Base-by-base conservation (phyloP, 2,329 filamentous ascomycete species). In the Fusarium redolens region DNA sequence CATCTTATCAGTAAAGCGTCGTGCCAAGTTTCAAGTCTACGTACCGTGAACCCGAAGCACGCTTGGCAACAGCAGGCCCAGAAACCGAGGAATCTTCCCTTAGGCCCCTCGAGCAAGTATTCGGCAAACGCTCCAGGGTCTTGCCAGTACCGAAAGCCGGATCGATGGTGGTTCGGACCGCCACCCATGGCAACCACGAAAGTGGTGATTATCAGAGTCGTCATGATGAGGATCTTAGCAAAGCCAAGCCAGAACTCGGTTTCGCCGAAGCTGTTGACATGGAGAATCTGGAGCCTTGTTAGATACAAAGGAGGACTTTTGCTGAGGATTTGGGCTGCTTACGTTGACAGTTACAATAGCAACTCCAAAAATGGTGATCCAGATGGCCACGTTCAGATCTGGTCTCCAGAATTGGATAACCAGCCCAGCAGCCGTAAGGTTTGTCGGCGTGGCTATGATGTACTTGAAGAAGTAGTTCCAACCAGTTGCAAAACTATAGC, bases 391-490 rank as follows among this genome's bases (percentile, higher is more conserved):
- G 47, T 83, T 84, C 20, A 84, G 65, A 33, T 83, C 75, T 0
- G 79, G 79, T 20, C 77, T 67, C 83, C 83, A 85, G 38, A 80
- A 83, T 38, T 81, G 78, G 4, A 84, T 73, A 13, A 84, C 73
- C 7, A 83, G 75, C 2, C 81, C 82, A 9, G 81, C 79, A 5
- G 82, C 83, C 0, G 82, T 84, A 41, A 84, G 57, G 50, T 84
- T 83, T 54, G 81, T 82, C 0, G 83, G 80, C 8, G 80, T 71
- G 15, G 81, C 80, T 20, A 85, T 79, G 33, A 79, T 78, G 45
- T 83, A 84, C 64, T 84, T 85, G 71, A 86, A 82, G 65, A 83
- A 85, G 76, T 87, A 86, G 64, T 85, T 84, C 84, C 84, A 85
- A 5, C 81, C 84, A 5, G 84, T 84, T 15, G 83, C 83, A 56